Conservation (phyloP, 2,329 filamentous ascomycete species). For the Fusarium praegraminearum region DNA sequence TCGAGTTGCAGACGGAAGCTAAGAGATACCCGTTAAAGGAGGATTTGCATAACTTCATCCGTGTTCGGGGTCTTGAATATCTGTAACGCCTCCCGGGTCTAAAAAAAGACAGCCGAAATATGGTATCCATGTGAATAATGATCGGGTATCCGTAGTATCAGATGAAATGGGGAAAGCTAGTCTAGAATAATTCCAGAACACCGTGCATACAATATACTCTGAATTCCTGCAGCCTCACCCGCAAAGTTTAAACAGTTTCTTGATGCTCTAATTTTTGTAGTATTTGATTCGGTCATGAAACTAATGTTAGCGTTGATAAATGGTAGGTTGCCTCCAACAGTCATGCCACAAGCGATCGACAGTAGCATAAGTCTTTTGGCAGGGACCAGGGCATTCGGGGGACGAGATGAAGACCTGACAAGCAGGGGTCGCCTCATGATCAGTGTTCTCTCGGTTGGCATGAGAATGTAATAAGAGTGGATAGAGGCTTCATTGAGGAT, state of each 20-base stretch:
- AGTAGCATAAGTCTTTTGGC: conserved; percentile 4
- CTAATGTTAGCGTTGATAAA: background rate
- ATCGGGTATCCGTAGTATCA: conserved; percentile 7
- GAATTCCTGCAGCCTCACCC: background rate
- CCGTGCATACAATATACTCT: background rate
- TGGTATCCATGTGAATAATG: conserved; percentile 24
- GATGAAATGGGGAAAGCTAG: conserved; percentile 22
- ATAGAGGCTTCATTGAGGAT: conserved; percentile 17
- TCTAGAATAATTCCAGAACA: conserved; percentile 29
- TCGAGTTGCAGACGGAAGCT: too few relatives aligned
- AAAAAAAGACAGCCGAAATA: conserved; percentile 13
- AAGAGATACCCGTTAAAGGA: background rate
- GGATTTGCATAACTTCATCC: background rate
- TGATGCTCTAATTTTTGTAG: background rate
- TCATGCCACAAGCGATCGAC: conserved; percentile 30
- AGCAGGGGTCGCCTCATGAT: conserved; percentile 25
- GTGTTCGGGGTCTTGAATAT: background rate
- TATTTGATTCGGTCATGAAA: background rate
- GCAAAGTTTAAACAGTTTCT: background rate
- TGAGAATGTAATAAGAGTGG: conserved; percentile 42
- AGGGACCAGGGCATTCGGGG: conserved; percentile 22
- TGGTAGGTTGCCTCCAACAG: background rate
- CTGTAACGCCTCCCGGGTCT: conserved; percentile 6
- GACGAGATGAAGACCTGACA: conserved; percentile 24
- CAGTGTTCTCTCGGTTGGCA: conserved; percentile 30